These are phyloP conservation scores for Deuterostichococcus epilithicus DNA, from an alignment of 139 green algal genomes.

Conservation along the genomic window DNA sequence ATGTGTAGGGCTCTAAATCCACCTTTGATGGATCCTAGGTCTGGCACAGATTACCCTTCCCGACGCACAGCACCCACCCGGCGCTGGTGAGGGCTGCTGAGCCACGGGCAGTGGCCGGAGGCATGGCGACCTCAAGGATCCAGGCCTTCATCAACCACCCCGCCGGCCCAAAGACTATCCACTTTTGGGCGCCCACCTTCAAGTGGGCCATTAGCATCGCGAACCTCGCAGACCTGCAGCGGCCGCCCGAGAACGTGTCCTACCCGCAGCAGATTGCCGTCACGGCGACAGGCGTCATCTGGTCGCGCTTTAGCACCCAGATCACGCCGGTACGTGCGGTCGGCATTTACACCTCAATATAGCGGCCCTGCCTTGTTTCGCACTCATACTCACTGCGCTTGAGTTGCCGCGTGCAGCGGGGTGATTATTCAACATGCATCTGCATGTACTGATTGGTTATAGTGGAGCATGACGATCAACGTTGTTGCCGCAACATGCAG, in stretches of 20 bases:
- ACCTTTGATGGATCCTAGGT: too few species aligned
- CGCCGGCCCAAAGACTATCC: slow-evolving; percentile 79
- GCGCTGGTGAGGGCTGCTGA: too few species aligned
- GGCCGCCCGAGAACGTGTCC: slow-evolving; percentile 86
- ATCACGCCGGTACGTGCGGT: slow-evolving; percentile 66
- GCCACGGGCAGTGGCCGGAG: too few species aligned
- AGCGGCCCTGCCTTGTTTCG: not conserved
- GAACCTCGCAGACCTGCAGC: slow-evolving; percentile 91
- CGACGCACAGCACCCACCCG: too few species aligned
- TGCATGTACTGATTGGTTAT: not conserved
- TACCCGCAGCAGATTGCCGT: slow-evolving; percentile 91
- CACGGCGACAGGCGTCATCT: slow-evolving; percentile 87
- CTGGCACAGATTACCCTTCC: too few species aligned
- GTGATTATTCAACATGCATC: not conserved
- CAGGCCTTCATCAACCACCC: slow-evolving; percentile 73
- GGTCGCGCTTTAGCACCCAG: slow-evolving; percentile 81
- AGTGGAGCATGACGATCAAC: not conserved
- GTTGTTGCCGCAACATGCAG: slow-evolving; percentile 45
- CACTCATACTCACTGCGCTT: not conserved
- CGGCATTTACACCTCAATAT: not conserved
- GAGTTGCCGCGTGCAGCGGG: not conserved
- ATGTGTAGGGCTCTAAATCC: too few species aligned
- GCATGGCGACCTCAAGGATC: not conserved
- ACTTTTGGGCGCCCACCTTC: slow-evolving; percentile 96
- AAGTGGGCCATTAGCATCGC: slow-evolving; percentile 96